Base-by-base conservation (phyloP, 2,329 filamentous ascomycete species). In the Helotiales sp. region DNA sequence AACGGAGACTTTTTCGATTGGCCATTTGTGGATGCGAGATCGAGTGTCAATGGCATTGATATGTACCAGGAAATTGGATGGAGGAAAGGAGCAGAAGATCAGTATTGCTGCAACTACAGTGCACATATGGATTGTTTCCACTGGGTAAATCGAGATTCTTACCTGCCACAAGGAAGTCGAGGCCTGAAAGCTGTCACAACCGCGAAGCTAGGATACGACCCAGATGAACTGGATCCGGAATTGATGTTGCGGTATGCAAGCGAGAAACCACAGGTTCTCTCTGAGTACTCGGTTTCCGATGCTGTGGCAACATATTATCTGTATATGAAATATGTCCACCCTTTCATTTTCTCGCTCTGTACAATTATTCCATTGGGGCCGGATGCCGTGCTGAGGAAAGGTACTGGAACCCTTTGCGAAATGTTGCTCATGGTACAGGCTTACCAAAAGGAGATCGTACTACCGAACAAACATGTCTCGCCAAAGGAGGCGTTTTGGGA, bases 1-100 rank as follows among this genome's bases (percentile, higher is more conserved):
- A 99, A 99, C 91, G 95, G 95, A 77, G 95, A 99, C 78, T 99
- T 99, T 73, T 99, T 99, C 86, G 95, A 99, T 87, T 99, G 95
- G 95, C 93, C 95, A 0, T 99, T 96, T 71, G 92, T 99, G 24
- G 95, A 99, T 77, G 86, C 95, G 44, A 83, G 95, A 76, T 91
- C 96, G 27, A 96, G 92, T 70, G 84, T 97, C 64, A 88, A 96
- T 66, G 95, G 96, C 29, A 97, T 99, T 71, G 95, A 99, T 74
- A 98, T 99, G 95, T 99, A 99, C 75, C 90, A 89, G 62, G 96
- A 99, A 73, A 99, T 97, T 68, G 95, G 95, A 5, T 99, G 96
- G 83, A 88, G 88, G 68, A 98, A 95, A 74, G 95, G 96, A 75
- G 90, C 79, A 68, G 95, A 99, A 70, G 96, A 98, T 70, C 91